phyloP scores from a whole-genome alignment of 2,329 filamentous ascomycete species.

The Xylaria sp. region DNA sequence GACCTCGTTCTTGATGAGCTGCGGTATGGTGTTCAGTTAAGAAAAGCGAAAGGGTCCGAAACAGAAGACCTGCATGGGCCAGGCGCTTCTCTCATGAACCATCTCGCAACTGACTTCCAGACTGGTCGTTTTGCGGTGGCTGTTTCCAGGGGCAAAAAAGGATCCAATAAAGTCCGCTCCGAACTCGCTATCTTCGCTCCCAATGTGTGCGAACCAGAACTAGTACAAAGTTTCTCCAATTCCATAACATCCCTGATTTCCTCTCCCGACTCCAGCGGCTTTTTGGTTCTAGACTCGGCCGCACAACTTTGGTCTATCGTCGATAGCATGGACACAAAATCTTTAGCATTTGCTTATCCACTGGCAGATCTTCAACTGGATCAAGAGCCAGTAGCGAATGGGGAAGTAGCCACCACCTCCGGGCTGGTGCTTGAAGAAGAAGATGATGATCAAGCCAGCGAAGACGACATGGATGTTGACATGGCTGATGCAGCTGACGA shows the following conservation, averaged over 20 bases:
- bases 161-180: conserved; percentile 57
- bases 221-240: conserved; percentile 66
- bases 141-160: conserved; percentile 52
- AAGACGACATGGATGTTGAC: conserved; percentile 59
- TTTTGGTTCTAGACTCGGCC: conserved; percentile 78
- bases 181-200: conserved; percentile 75
- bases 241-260: conserved; percentile 75
- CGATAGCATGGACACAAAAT: conserved; percentile 67
- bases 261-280: conserved; percentile 73
- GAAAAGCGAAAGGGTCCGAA: conserved; percentile 44
- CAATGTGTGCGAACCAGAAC: conserved; percentile 67
- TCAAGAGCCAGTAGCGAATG: conserved; percentile 46
- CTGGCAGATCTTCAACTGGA: conserved; percentile 65
- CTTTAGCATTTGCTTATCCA: conserved; percentile 64
- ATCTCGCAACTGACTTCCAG: conserved; percentile 76
- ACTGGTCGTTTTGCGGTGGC: conserved; percentile 75
- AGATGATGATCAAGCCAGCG: conserved; percentile 55
- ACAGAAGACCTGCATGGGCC: conserved; percentile 48
- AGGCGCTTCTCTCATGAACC: conserved; percentile 61
- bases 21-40: conserved; percentile 71
- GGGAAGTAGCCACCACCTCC: conserved; percentile 45
- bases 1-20: conserved; percentile 84
- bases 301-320: conserved; percentile 75
- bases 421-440: conserved; percentile 53
- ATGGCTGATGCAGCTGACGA: conserved; percentile 61